Base-by-base conservation (phyloP, 1,284 basidiomycete species). In the Baeospora myosura region DNA sequence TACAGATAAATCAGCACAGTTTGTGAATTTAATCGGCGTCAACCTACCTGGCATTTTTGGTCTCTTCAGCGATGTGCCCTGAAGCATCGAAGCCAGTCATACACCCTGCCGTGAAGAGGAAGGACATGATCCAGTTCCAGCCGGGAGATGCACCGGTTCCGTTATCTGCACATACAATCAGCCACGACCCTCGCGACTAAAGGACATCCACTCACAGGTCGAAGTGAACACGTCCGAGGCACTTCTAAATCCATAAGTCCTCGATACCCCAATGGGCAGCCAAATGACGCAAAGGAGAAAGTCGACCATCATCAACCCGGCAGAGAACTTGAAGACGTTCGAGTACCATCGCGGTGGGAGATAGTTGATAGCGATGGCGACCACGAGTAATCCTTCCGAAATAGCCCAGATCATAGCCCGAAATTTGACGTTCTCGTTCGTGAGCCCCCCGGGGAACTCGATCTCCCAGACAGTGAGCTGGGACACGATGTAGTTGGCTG, bases 11-110 rank as follows among this genome's bases (percentile, higher is more conserved):
- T 38, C 34, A 43, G 38, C 11, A 17, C 5, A n/a, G 12, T n/a
- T 18, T 23, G 36, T 2, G 18, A 5, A 31, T 24, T 11, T 20
- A 12, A 30, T 6, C 17, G 4, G 11, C 10, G 21, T 7, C 14
- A 22, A 42, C 53, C 38, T 55, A 80, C 82, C 78, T 80, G 5
- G 89, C 88, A 55, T 91, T 83, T 60, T 87, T 88, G 0, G 89
- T 91, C 62, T 92, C 89, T 61, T 92, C 89, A 2, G 88, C 88
- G 45, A 92, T 82, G 49, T 92, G 89, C 0, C 89, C 89, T 12
- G 87, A 82, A 0, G 88, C 88, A 59, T 91, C 89, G 52, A 90
- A 92, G 2, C 89, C 89, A 10, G 84, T 89, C 64, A 92, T 65
- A 0, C 81, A 86, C 8, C 88, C 87, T 1, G 87, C 79, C 1